Conservation (phyloP, 2,329 filamentous ascomycete species). For the Aspergillus alliaceus region DNA sequence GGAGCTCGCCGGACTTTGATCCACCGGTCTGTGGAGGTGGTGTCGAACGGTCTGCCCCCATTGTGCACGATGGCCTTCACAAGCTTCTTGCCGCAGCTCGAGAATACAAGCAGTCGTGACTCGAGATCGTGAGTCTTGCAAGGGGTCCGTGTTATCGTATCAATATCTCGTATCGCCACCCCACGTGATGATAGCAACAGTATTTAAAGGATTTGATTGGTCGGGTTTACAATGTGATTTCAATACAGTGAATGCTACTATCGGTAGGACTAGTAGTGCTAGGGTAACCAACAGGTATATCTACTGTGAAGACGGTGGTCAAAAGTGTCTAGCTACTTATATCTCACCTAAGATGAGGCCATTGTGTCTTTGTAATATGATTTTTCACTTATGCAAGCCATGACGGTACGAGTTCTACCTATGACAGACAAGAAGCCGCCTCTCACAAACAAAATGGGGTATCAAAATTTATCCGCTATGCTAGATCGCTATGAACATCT, state of each 20-base stretch:
- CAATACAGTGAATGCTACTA: no score
- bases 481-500: background rate
- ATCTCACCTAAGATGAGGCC: no score
- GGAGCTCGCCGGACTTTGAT: conserved; percentile 36
- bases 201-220: background rate
- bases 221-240: background rate
- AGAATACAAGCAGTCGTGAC: background rate
- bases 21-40: conserved; percentile 43
- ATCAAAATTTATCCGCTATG: background rate
- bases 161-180: background rate
- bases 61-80: background rate
- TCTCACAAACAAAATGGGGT: background rate
- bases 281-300: no score
- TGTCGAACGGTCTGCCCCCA: conserved; percentile 39
- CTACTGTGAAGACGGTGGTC: no score
- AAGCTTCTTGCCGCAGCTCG: background rate
- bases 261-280: no score
- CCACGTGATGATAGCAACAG: background rate
- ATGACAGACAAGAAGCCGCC: background rate
- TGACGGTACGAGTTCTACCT: background rate
- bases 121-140: background rate
- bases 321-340: no score
- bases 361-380: no score
- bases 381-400: no score
- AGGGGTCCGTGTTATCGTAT: background rate